These are phyloP conservation scores for Aspergillus puulaauensis DNA, from an alignment of 2,329 filamentous ascomycete genomes.

Conservation along the genomic window DNA sequence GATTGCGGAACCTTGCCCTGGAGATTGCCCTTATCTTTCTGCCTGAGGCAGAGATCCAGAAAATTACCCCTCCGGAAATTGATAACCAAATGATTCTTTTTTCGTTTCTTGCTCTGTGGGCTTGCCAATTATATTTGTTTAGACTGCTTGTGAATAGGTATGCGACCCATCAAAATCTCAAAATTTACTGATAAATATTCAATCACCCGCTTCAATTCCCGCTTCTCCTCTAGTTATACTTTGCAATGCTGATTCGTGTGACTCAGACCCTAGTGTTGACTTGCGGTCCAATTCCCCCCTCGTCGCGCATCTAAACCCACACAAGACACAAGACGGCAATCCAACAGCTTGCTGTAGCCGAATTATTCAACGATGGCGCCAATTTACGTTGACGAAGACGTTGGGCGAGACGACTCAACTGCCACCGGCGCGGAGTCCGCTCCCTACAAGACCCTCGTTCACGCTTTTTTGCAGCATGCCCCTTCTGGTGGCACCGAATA, in stretches of 20 bases:
- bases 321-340: background rate
- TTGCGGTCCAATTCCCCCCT: constrained; percentile 2
- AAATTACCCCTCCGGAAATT: constrained; percentile 35
- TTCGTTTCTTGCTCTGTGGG: constrained; percentile 11
- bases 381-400: constrained; percentile 79
- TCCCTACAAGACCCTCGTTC: constrained; percentile 79
- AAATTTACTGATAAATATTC: background rate
- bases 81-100: constrained; percentile 6
- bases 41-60: constrained; percentile 30
- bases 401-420: constrained; percentile 67
- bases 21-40: constrained; percentile 3
- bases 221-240: background rate
- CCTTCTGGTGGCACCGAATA: constrained; percentile 61
- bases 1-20: background rate
- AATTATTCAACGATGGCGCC: constrained; percentile 31
- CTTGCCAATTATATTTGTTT: constrained; percentile 10
- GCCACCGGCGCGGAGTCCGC: constrained; percentile 68
- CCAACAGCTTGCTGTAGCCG: background rate
- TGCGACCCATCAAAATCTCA: background rate
- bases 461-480: constrained; percentile 72
- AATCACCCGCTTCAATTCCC: background rate
- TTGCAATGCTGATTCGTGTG: background rate
- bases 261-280: constrained; percentile 1
- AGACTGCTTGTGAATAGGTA: background rate
- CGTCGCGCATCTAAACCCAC: constrained; percentile 1